Conservation (phyloP, 768 basidiomycete species). For the Tephrocybe sp. region DNA sequence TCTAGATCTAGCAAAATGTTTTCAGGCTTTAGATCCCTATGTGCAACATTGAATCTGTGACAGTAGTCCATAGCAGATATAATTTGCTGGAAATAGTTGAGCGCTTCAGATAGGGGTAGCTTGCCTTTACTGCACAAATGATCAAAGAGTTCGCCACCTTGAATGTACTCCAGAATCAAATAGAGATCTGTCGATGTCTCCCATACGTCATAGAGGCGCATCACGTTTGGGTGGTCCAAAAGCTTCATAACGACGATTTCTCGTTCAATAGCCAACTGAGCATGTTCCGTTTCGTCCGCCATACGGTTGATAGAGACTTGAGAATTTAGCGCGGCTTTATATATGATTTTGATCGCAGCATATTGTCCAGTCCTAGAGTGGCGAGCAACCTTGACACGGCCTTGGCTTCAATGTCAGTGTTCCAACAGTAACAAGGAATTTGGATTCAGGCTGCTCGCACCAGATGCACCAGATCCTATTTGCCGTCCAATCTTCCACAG, state of each 20-base stretch:
- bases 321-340: conserved; percentile 68
- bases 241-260: conserved; percentile 99
- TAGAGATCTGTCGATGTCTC: conserved; percentile 87
- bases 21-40: conserved; percentile 93
- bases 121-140: conserved; percentile 80
- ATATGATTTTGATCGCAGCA: conserved; percentile 93
- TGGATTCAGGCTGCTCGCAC: conserved; percentile 31
- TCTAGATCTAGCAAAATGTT: conserved; percentile 84
- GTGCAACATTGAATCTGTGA: conserved; percentile 91
- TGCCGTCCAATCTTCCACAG: conserved; percentile 82
- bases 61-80: conserved; percentile 90
- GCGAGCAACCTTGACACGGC: conserved; percentile 86
- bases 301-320: conserved; percentile 66
- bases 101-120: conserved; percentile 67
- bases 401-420: conserved; percentile 33
- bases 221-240: conserved; percentile 91
- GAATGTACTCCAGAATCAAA: conserved; percentile 92
- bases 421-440: background rate
- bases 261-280: conserved; percentile 78
- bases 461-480: conserved; percentile 80
- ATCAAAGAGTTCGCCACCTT: conserved; percentile 94
- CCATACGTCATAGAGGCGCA: conserved; percentile 96
- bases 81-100: conserved; percentile 91
- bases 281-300: conserved; percentile 73
- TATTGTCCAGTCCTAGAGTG: conserved; percentile 86